These are phyloP conservation scores for Acacia confusa DNA, from an alignment of 306 rosid species.

Conservation along the genomic window DNA sequence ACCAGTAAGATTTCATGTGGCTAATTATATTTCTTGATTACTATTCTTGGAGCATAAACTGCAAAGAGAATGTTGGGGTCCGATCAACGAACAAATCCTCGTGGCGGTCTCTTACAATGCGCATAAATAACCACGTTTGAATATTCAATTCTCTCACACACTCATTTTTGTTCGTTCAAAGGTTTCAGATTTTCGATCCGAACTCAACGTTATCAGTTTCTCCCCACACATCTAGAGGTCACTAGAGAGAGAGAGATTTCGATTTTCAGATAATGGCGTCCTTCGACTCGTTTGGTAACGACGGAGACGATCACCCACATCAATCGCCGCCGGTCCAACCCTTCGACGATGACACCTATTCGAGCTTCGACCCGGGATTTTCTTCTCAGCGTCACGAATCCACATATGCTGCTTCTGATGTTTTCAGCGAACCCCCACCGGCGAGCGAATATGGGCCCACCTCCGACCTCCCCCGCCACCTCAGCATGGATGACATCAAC, in stretches of 20 bases:
- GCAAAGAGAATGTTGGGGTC: neutral
- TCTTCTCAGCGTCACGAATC: conserved; percentile 37
- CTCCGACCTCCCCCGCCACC: conserved; percentile 23
- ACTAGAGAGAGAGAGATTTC: neutral
- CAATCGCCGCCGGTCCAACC: conserved; percentile 39
- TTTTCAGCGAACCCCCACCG: conserved; percentile 35
- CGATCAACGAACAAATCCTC: neutral
- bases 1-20: neutral
- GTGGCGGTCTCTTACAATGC: neutral
- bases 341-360: conserved; percentile 50
- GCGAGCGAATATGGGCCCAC: conserved; percentile 23
- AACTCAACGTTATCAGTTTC: neutral
- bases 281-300: conserved; percentile 50
- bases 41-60: conserved; percentile 1
- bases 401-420: conserved; percentile 28
- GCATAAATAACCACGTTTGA: neutral
- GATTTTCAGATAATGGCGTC: conserved; percentile 44
- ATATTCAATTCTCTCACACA: neutral
- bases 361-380: conserved; percentile 27
- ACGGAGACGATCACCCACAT: conserved; percentile 37
- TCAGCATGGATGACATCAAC: neutral
- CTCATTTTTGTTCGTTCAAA: conserved; percentile 14
- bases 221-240: neutral
- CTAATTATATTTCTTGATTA: neutral
- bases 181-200: neutral